Conservation (phyloP, 495 filamentous ascomycete species). For the Penicillium diatomitis region DNA sequence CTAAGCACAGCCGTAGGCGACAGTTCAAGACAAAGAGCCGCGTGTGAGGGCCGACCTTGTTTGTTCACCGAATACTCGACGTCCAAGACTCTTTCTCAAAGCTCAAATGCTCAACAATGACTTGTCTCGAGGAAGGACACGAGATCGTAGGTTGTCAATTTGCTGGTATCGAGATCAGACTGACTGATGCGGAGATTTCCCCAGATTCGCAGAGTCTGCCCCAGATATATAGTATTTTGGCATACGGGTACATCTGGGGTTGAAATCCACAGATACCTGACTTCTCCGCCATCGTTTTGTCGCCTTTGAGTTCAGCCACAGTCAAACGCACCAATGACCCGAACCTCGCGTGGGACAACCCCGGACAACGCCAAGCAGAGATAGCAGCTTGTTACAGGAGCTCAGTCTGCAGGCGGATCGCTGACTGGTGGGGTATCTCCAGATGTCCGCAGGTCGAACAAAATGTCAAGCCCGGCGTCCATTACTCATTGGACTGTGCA, state of each 20-base stretch:
- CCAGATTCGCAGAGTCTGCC: background rate
- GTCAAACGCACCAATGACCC: conserved; percentile 9
- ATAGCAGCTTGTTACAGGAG: conserved; percentile 12
- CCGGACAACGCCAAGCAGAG: conserved; percentile 15
- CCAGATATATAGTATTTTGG: conserved; percentile 13
- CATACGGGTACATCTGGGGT: background rate
- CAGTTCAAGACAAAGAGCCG: no score
- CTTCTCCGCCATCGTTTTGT: no score
- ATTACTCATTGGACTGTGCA: conserved; percentile 8
- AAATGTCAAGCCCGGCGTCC: background rate
- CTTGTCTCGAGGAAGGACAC: no score
- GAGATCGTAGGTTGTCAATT: no score
- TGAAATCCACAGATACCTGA: background rate
- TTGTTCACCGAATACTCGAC: no score
- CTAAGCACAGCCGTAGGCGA: background rate
- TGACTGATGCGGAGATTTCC: no score
- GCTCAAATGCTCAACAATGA: no score
- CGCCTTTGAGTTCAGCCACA: background rate
- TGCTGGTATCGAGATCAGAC: background rate
- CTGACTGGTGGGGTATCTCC: conserved; percentile 26
- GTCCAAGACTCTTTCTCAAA: no score
- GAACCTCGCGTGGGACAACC: conserved; percentile 5
- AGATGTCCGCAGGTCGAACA: conserved; percentile 9
- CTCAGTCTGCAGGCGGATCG: conserved; percentile 8
- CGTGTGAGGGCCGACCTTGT: no score